phyloP scores from a whole-genome alignment of 371 early-diverging fungal genomes.

The Mortierella sp. region DNA sequence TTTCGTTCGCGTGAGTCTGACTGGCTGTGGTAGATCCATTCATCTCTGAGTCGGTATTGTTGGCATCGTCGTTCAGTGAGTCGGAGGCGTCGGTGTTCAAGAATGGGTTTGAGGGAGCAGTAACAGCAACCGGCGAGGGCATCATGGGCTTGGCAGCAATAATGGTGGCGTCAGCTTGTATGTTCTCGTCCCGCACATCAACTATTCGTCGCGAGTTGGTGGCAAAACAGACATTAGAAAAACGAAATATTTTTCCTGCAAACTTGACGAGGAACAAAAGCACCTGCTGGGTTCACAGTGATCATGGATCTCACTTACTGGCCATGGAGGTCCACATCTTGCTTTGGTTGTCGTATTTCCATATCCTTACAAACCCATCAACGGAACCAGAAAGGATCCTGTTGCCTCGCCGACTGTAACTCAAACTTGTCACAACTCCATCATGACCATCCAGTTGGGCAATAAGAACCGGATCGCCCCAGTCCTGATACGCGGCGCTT shows the following conservation, averaged over 20 bases:
- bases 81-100: constrained; percentile 2
- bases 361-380: constrained; percentile 72
- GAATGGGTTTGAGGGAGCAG: constrained; percentile 27
- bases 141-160: constrained; percentile 43
- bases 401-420: constrained; percentile 81
- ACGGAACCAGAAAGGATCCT: constrained; percentile 80
- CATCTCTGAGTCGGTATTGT: constrained; percentile 43
- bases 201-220: constrained; percentile 18
- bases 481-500: constrained; percentile 54
- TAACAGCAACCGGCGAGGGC: constrained; percentile 36
- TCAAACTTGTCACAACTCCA: constrained; percentile 81
- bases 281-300: neutral
- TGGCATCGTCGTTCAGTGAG: constrained; percentile 16
- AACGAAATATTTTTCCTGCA: too few species aligned
- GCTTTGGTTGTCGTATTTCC: constrained; percentile 61
- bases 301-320: constrained; percentile 24
- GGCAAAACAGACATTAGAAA: neutral
- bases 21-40: constrained; percentile 27
- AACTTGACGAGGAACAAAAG: neutral
- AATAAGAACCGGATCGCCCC: constrained; percentile 72
- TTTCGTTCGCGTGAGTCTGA: constrained; percentile 18
- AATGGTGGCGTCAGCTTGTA: constrained; percentile 53
- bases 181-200: constrained; percentile 50
- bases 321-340: constrained; percentile 60
- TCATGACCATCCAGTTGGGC: constrained; percentile 82